A percentile compares a stretch with the other conserved stretches of the same genome.
phyloP scores from a whole-genome alignment of 257 asterid species.

The Solanum dulcamara region DNA sequence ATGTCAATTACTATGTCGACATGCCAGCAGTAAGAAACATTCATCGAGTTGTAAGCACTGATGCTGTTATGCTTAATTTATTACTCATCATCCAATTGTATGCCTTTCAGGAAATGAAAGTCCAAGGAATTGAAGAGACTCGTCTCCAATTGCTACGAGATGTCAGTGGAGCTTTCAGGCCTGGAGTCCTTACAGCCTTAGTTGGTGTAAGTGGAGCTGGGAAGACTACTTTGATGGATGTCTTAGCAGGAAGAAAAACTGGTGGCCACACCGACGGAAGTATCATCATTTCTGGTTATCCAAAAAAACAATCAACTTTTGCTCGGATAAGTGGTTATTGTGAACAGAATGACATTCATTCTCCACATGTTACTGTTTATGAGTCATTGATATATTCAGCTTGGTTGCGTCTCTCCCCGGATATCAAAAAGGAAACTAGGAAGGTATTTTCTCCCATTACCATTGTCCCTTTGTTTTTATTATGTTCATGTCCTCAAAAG shows the following conservation, averaged over 20 bases:
- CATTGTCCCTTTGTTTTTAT: background rate
- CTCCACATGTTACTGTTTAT: constrained; percentile 80
- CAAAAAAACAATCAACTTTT: constrained; percentile 74
- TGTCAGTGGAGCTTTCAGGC: constrained; percentile 79
- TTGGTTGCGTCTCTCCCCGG: constrained; percentile 82
- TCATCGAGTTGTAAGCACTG: background rate
- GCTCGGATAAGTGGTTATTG: constrained; percentile 85
- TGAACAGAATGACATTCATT: constrained; percentile 85
- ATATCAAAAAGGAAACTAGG: constrained; percentile 34
- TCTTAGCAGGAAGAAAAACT: constrained; percentile 77
- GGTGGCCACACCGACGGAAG: constrained; percentile 73
- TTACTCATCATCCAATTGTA: background rate
- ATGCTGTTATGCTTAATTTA: background rate
- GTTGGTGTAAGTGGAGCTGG: constrained; percentile 95
- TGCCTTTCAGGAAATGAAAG: constrained; percentile 56
- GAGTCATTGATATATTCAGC: constrained; percentile 86
- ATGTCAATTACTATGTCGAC: constrained; percentile 82
- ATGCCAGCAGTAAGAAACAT: constrained; percentile 77
- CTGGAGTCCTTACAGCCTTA: constrained; percentile 77
- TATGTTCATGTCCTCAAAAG: background rate
- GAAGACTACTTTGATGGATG: constrained; percentile 86
- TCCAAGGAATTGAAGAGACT: constrained; percentile 49
- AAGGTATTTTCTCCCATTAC: constrained; percentile 16
- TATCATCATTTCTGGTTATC: constrained; percentile 68
- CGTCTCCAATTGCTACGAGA: constrained; percentile 71